phyloP scores from a whole-genome alignment of 1,284 basidiomycete genomes.

The Bjerkandera adusta region DNA sequence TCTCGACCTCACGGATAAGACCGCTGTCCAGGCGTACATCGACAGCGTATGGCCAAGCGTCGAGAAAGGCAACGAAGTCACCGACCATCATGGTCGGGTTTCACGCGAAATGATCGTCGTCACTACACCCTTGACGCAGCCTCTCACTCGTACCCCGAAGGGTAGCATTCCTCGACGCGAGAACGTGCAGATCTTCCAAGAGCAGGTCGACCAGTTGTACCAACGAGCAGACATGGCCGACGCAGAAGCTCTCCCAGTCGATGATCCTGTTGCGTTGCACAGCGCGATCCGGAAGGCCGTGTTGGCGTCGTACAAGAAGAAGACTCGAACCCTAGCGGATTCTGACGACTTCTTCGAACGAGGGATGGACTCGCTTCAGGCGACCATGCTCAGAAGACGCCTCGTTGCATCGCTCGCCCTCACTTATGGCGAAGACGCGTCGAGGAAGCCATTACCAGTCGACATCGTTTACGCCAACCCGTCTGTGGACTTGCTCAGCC shows the following conservation, averaged over 20 bases:
- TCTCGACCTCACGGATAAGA: constrained; percentile 2
- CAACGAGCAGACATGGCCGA: constrained; percentile 10
- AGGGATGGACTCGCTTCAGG: constrained; percentile 32
- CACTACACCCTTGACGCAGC: constrained; percentile 17
- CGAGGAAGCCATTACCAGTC: constrained; percentile 14
- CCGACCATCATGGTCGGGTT: constrained; percentile 30
- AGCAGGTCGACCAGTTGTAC: constrained; percentile 27
- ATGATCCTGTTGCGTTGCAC: constrained; percentile 13
- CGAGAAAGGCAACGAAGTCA: constrained; percentile 31
- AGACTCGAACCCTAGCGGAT: constrained; percentile 18
- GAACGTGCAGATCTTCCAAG: constrained; percentile 24
- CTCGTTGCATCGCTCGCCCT: background rate
- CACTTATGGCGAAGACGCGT: constrained; percentile 14
- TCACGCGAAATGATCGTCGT: constrained; percentile 26
- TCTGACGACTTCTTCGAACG: constrained; percentile 33
- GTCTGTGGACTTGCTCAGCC: constrained; percentile 8
- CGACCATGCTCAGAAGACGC: constrained; percentile 5
- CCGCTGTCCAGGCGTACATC: constrained; percentile 10
- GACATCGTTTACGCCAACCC: constrained; percentile 30
- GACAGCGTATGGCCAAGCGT: constrained; percentile 23
- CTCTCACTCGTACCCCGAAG: constrained; percentile 30
- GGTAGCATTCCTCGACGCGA: constrained; percentile 23
- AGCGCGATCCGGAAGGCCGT: constrained; percentile 18
- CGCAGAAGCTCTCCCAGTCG: constrained; percentile 13
- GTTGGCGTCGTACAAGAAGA: constrained; percentile 14